Conservation (phyloP, 805 yeast species). For the Lachancea thermotolerans region DNA sequence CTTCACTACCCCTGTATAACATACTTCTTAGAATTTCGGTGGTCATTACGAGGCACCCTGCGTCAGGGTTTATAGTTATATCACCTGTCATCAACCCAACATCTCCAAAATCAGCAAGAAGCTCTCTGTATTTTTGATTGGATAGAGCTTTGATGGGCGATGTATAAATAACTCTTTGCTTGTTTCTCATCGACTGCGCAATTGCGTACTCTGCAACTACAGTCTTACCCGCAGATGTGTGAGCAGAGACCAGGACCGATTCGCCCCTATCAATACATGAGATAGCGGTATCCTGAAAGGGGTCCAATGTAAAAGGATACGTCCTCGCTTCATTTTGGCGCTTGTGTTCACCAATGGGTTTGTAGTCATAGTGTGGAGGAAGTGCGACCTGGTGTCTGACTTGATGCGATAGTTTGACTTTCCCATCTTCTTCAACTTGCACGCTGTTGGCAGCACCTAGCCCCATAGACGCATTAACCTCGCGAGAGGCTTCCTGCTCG, state of each 20-base stretch:
- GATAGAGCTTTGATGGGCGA: constrained; percentile 94
- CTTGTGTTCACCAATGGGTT: constrained; percentile 83
- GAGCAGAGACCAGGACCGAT: constrained; percentile 94
- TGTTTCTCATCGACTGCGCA: constrained; percentile 86
- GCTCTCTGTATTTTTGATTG: constrained; percentile 89
- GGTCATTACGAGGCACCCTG: constrained; percentile 97
- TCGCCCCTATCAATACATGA: constrained; percentile 94
- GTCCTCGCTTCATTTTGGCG: constrained; percentile 73
- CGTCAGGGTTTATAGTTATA: constrained; percentile 96
- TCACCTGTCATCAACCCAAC: constrained; percentile 99
- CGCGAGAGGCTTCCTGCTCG: constrained; percentile 84
- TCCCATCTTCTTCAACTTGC: constrained; percentile 38
- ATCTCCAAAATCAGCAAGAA: constrained; percentile 88
- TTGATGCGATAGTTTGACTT: constrained; percentile 76
- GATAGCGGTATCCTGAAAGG: constrained; percentile 94
- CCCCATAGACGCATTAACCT: constrained; percentile 78
- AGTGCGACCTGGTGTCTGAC: constrained; percentile 97
- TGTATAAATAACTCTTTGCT: constrained; percentile 90
- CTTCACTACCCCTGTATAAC: constrained; percentile 96
- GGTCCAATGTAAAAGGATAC: constrained; percentile 90
- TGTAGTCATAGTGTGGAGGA: constrained; percentile 84
- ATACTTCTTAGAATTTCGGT: constrained; percentile 95
- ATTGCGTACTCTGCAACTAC: constrained; percentile 97
- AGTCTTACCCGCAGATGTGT: constrained; percentile 95
- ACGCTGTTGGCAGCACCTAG: constrained; percentile 40